Base-by-base conservation (phyloP, 257 asterid genomes). In the Gynochthodes officinalis region DNA sequence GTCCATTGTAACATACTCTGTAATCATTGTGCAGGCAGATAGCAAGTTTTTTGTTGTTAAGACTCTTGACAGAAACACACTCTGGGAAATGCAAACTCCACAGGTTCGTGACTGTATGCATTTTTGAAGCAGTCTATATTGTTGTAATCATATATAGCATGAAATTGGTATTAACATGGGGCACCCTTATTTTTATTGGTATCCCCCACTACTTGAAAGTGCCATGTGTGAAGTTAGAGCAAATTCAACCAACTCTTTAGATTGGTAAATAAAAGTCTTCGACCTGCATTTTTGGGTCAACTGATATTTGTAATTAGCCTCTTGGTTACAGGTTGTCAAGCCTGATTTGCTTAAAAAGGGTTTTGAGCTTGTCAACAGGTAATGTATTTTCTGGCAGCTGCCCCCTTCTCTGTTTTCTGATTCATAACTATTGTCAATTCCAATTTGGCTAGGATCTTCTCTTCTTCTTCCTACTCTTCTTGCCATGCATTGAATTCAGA, bases 81-180 rank as follows among this genome's bases (percentile, higher is more conserved):
- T 91, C 33, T 94, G 99, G 99, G 99, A 94, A 83, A 94, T 94
- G 98, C 99, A 94, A 77, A 94, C 99, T 30, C 99, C 99, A 30
- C 99, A 94, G 98, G 99, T 94, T 70, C 72, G 63, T 55, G 60
- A 35, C 39, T 32, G 28, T 37, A 39, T 43, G 21, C 54, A 14
- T 27, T n/a, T 37, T 40, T 27, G 27, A 13, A 19, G 23, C 19
- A 37, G 14, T 40, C 63, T 10, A 28, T 19, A 30, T 13, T 71
- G 27, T 59, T 19, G 37, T 15, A 2, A 6, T 49, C 15, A 23
- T 42, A 48, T 28, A 0, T 43, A 13, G 3, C 53, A 48, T 48
- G 53, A 16, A 13, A 48, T 50, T 50, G 57, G 27, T 18, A 50
- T 50, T 50, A 21, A 19, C 25, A 19, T 18, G 21, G 21, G 27